A percentile compares a stretch with the other conserved stretches of the same genome.
phyloP scores from a whole-genome alignment of 306 rosid genomes.

The Cercis canadensis region DNA sequence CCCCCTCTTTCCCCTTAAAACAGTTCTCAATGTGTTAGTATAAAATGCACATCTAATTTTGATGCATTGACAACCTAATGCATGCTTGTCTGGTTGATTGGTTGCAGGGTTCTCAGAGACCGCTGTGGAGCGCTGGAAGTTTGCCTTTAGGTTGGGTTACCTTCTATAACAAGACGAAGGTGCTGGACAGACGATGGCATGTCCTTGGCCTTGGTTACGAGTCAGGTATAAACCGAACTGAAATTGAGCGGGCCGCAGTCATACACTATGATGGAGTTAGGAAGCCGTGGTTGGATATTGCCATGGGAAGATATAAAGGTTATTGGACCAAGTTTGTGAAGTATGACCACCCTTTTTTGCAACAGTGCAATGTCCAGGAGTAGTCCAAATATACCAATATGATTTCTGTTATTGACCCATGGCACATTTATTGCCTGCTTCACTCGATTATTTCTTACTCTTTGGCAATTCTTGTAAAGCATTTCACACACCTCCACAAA shows the following conservation, averaged over 20 bases:
- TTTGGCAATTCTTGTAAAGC: conserved; percentile 65
- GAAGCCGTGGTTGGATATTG: conserved; percentile 96
- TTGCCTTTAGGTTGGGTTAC: conserved; percentile 94
- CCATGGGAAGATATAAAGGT: conserved; percentile 64
- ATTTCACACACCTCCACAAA: conserved; percentile 42
- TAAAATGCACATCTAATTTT: background rate
- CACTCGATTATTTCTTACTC: conserved; percentile 56
- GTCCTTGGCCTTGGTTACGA: conserved; percentile 83
- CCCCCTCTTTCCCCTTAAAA: background rate
- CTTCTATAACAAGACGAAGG: conserved; percentile 67
- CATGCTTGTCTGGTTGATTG: conserved; percentile 28
- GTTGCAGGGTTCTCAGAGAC: conserved; percentile 74
- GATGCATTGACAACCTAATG: conserved; percentile 26
- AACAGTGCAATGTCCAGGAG: conserved; percentile 83
- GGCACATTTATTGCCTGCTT: conserved; percentile 44
- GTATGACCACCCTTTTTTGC: conserved; percentile 69
- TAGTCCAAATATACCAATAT: conserved; percentile 36
- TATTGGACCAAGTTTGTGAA: conserved; percentile 76
- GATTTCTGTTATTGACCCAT: conserved; percentile 19
- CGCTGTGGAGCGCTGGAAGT: conserved; percentile 74
- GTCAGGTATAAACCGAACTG: conserved; percentile 41
- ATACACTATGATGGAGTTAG: conserved; percentile 87
- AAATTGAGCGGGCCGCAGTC: conserved; percentile 79
- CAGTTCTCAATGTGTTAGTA: background rate
- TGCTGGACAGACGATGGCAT: conserved; percentile 87